Base-by-base conservation (phyloP, 345 rosid species). In the Salix suchowensis region DNA sequence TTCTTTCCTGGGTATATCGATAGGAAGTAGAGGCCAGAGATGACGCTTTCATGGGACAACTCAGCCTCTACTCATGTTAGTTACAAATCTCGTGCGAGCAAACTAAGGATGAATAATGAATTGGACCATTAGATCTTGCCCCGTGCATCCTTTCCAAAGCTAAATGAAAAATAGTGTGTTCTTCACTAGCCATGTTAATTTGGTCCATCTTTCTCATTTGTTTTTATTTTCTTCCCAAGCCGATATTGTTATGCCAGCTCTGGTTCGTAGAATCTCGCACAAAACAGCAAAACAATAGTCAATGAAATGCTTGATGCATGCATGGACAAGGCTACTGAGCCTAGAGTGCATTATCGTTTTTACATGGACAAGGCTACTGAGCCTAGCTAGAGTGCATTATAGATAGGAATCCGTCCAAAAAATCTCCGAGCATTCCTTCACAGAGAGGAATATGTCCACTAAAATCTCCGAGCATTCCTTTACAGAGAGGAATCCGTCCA, bases 201-300 rank as follows among this genome's bases (percentile, higher is more conserved):
- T 21, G 1, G 30, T 67, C 70, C 11, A 37, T 34, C 58, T 67
- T 32, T 46, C 58, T 7, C 37, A 7, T 18, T 52, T 52, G 23
- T 52, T 16, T 52, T 19, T 52, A 19, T 52, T 19, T 52, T 19
- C n/a, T 18, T 52, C n/a, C 58, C 58, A 2, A 3, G 50, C 42
- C 36, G 36, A 4, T 34, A 39, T 39, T 39, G 42, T 2, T 39
- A 34, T 34, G 36, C 52, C 52, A 46, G 52, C 52, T 46, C 52
- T 46, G 14, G 52, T 46, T 46, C 52, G 19, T 46, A 46, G 52
- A 50, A 50, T 10, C 39, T 42, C 66, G 55, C 81, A 73, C 46
- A 36, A 78, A 74, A 81, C 37, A 67, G 81, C 81, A 74, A 71
- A 77, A 78, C 55, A 80, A 73, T 28, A 67, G 86, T 81, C 86